Conservation (phyloP, 495 filamentous ascomycete genomes). For the Podospora appendiculata region DNA sequence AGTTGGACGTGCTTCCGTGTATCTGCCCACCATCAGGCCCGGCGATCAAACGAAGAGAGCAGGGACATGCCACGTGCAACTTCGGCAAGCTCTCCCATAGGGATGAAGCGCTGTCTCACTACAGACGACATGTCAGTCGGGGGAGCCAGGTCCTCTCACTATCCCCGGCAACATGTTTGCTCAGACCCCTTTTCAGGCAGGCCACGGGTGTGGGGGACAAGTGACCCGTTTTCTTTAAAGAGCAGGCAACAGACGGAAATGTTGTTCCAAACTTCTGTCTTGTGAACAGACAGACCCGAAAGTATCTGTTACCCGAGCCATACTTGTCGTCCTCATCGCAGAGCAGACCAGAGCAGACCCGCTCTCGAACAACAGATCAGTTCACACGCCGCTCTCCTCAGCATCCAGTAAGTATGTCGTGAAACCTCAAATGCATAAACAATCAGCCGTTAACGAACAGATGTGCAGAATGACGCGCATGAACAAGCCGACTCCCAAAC, state of each 20-base stretch:
- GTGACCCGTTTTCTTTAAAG: conserved; percentile 11
- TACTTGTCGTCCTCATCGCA: neutral
- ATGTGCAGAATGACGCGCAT: conserved; percentile 6
- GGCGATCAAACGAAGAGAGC: conserved; percentile 20
- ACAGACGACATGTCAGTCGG: conserved; percentile 8
- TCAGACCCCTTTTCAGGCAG: conserved; percentile 11
- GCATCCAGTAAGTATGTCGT: too few relatives aligned
- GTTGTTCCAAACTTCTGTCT: neutral
- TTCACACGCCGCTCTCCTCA: neutral
- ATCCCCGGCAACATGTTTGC: conserved; percentile 8
- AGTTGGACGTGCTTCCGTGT: conserved; percentile 2
- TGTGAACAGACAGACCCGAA: neutral
- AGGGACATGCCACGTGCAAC: conserved; percentile 21
- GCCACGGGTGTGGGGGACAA: conserved; percentile 7
- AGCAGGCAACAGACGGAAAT: conserved; percentile 6
- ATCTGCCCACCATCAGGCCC: conserved; percentile 11
- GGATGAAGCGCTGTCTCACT: conserved; percentile 4
- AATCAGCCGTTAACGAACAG: conserved; percentile 1
- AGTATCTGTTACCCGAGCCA: neutral
- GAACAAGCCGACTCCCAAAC: conserved; percentile 20
- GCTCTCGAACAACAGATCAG: neutral
- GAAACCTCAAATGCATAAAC: too few relatives aligned
- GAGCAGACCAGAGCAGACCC: neutral
- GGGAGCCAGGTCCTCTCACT: conserved; percentile 3
- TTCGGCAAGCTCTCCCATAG: conserved; percentile 12